These are phyloP conservation scores for Ogataea nakhonphanomensis DNA, from an alignment of 805 yeast genomes.

Conservation along the genomic window DNA sequence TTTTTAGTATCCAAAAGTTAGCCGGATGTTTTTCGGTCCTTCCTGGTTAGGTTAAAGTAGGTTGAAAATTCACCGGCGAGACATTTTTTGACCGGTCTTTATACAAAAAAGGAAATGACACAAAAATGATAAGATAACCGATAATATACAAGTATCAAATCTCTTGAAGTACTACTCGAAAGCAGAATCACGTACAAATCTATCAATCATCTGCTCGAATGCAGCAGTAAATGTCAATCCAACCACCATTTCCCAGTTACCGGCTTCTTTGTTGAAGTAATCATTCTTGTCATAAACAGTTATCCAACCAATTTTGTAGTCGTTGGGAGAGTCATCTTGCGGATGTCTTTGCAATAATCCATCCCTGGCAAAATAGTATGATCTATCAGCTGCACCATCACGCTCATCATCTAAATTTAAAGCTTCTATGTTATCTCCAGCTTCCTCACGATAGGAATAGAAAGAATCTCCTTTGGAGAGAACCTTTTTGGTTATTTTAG, in stretches of 20 bases:
- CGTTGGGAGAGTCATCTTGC: conserved; percentile 59
- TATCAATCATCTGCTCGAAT: conserved; percentile 34
- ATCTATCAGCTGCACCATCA: conserved; percentile 7
- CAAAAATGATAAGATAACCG: conserved; percentile 4
- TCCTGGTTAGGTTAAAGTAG: conserved; percentile 6
- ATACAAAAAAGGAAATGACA: conserved; percentile 5
- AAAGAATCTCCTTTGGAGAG: conserved; percentile 19
- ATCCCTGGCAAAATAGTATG: conserved; percentile 48
- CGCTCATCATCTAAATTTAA: conserved; percentile 17
- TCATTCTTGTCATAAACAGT: conserved; percentile 50
- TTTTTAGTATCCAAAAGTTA: background rate
- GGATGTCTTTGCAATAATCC: conserved; percentile 50
- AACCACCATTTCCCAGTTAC: conserved; percentile 52
- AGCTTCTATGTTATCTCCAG: conserved; percentile 18
- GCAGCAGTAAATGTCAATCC: conserved; percentile 55
- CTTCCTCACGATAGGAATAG: conserved; percentile 8
- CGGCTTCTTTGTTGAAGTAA: conserved; percentile 32
- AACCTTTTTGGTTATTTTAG: conserved; percentile 28
- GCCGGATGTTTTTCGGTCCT: conserved; percentile 10
- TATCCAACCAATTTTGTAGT: conserved; percentile 61
- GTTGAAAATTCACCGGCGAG: conserved; percentile 1
- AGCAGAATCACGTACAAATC: conserved; percentile 14
- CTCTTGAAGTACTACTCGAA: background rate
- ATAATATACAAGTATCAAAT: background rate
- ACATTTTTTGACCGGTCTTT: conserved; percentile 1